Percentiles rank a stretch among this genome's conserved stretches.
phyloP scores from a whole-genome alignment of 257 asterid genomes.

The Nicotiana knightiana region DNA sequence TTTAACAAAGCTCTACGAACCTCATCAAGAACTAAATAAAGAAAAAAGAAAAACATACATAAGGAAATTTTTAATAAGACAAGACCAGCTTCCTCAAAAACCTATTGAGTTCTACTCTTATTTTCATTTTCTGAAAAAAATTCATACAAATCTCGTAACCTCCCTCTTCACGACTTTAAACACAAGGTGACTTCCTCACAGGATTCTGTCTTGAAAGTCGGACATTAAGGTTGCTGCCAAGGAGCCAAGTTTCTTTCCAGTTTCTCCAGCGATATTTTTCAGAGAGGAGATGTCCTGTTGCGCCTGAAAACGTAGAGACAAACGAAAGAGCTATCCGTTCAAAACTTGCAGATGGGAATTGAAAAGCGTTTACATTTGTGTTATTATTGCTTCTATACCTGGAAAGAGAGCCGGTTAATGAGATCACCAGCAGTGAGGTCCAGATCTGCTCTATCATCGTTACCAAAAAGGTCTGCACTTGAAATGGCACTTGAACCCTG shows the following conservation, averaged over 20 bases:
- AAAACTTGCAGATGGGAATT: background rate
- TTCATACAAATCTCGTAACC: background rate
- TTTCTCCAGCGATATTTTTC: slow-evolving; percentile 93
- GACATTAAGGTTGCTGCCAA: slow-evolving; percentile 70
- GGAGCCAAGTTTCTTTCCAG: slow-evolving; percentile 84
- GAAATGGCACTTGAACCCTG: slow-evolving; percentile 92
- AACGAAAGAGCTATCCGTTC: background rate
- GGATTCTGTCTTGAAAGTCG: slow-evolving; percentile 90
- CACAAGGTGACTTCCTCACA: slow-evolving; percentile 24
- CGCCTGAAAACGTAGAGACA: slow-evolving; percentile 43
- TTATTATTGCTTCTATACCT: slow-evolving; percentile 37
- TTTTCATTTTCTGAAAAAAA: background rate
- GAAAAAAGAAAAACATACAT: background rate
- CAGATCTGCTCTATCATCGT: slow-evolving; percentile 24
- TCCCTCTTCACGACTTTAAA: too few relatives aligned
- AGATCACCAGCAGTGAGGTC: slow-evolving; percentile 79
- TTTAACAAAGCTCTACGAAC: background rate
- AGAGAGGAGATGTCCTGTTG: slow-evolving; percentile 88
- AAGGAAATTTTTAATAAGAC: background rate
- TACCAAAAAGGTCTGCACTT: slow-evolving; percentile 91
- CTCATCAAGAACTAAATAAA: background rate
- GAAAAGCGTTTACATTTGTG: background rate
- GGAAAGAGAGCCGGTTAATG: slow-evolving; percentile 84
- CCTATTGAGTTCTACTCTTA: background rate
- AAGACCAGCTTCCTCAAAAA: background rate